phyloP scores from a whole-genome alignment of 768 basidiomycete species.

The Galerina marginata region DNA sequence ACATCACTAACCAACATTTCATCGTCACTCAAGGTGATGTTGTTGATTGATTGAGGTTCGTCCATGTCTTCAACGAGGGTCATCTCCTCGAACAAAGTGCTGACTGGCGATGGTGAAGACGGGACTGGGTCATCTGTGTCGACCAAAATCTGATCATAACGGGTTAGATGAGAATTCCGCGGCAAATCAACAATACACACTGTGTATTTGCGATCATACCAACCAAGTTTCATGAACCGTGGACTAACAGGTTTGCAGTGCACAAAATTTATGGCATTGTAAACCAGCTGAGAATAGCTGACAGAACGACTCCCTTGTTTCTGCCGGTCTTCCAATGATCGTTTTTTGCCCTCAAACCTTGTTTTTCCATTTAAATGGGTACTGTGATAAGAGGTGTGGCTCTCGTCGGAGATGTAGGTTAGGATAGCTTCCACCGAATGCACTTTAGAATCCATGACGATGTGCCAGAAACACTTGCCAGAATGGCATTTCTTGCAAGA shows the following conservation, averaged over 20 bases:
- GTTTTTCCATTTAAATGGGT: slow-evolving; percentile 29
- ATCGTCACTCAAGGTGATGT: background rate
- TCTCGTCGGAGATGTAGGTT: slow-evolving; percentile 28
- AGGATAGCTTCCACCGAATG: slow-evolving; percentile 48
- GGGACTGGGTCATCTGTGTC: background rate
- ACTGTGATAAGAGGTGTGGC: slow-evolving; percentile 37
- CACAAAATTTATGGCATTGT: slow-evolving; percentile 53
- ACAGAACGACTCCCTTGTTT: slow-evolving; percentile 40
- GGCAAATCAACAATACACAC: background rate
- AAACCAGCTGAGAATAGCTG: slow-evolving; percentile 41
- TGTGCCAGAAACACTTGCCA: slow-evolving; percentile 43
- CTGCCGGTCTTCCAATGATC: slow-evolving; percentile 25
- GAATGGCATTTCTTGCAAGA: slow-evolving; percentile 48
- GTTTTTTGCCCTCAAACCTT: slow-evolving; percentile 22
- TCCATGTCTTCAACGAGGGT: too few relatives aligned
- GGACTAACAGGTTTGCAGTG: slow-evolving; percentile 49
- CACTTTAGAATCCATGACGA: slow-evolving; percentile 35
- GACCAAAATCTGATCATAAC: background rate
- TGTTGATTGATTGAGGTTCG: too few relatives aligned
- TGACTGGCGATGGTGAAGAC: too few relatives aligned
- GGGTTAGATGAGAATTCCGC: background rate
- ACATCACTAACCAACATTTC: background rate
- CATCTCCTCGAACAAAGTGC: too few relatives aligned
- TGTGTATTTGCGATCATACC: slow-evolving; percentile 55
- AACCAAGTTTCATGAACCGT: slow-evolving; percentile 51